Conservation (phyloP, 2,329 filamentous ascomycete genomes). For the Beauveria asiatica region DNA sequence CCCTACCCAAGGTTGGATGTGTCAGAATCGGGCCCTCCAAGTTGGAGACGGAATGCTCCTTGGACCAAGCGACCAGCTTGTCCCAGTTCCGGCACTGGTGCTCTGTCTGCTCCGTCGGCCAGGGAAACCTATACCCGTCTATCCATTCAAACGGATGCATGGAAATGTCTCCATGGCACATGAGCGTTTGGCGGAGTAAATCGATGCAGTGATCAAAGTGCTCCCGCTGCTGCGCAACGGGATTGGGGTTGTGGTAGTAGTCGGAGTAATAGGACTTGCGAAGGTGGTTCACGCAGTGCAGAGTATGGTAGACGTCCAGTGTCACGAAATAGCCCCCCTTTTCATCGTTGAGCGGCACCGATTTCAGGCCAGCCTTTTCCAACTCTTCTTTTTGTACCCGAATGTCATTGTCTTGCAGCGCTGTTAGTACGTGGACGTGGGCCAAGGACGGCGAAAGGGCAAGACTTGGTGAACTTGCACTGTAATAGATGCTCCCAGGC, state of each 20-base stretch:
- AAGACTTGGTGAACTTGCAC: conserved; percentile 2
- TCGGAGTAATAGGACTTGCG: conserved; percentile 13
- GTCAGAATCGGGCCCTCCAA: conserved; percentile 1
- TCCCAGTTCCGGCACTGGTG: conserved; percentile 14
- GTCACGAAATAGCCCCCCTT: conserved; percentile 13
- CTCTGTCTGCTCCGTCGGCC: conserved; percentile 2
- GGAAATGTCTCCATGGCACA: conserved; percentile 14
- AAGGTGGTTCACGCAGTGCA: conserved; percentile 12
- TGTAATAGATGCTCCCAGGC: conserved; percentile 4
- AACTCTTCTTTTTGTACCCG: conserved; percentile 9
- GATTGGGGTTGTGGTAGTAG: conserved; percentile 13
- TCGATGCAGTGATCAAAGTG: conserved; percentile 16
- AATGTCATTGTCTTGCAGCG: conserved; percentile 1
- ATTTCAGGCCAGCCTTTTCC: conserved; percentile 5
- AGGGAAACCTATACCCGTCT: conserved; percentile 8
- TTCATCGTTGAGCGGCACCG: conserved; percentile 11
- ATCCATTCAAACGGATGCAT: conserved; percentile 12
- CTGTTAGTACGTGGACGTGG: not conserved
- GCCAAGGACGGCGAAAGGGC: too few species aligned
- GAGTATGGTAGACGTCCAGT: conserved; percentile 12
- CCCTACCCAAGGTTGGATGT: conserved; percentile 1
- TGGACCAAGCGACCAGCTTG: conserved; percentile 5
- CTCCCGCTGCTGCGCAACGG: conserved; percentile 9
- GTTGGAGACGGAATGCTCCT: not conserved
- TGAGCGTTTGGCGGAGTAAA: conserved; percentile 14